These are phyloP conservation scores for Alnus glutinosa DNA, from an alignment of 306 rosid genomes.

Conservation along the genomic window DNA sequence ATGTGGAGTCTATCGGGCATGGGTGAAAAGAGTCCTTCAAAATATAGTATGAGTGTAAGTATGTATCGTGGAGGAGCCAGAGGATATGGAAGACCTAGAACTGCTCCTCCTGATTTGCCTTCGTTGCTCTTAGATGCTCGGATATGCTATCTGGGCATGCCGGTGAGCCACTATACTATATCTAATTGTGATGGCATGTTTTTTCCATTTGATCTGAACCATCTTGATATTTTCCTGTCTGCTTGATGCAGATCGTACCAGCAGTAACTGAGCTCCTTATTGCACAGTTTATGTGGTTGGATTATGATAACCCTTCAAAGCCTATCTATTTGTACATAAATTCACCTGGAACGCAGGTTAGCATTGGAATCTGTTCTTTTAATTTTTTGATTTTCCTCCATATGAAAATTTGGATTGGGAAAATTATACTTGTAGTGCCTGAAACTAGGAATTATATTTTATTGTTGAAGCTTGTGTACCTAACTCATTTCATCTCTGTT, in stretches of 20 bases:
- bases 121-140: slow-evolving; percentile 90
- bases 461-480: slow-evolving; percentile 1
- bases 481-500: slow-evolving; percentile 21
- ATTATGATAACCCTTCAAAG: slow-evolving; percentile 74
- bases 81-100: slow-evolving; percentile 70
- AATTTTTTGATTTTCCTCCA: slow-evolving; percentile 5
- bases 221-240: slow-evolving; percentile 25
- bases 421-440: not conserved
- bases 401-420: slow-evolving; percentile 17
- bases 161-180: slow-evolving; percentile 55
- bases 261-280: slow-evolving; percentile 92
- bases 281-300: slow-evolving; percentile 95
- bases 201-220: not conserved
- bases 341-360: slow-evolving; percentile 90
- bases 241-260: slow-evolving; percentile 77
- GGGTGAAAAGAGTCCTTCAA: slow-evolving; percentile 48
- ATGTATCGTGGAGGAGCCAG: slow-evolving; percentile 89
- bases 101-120: slow-evolving; percentile 95
- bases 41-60: slow-evolving; percentile 80
- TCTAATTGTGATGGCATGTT: slow-evolving; percentile 17
- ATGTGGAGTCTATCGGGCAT: slow-evolving; percentile 62
- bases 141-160: slow-evolving; percentile 87
- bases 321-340: slow-evolving; percentile 89
- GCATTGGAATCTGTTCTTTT: slow-evolving; percentile 19
- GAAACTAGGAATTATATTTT: not conserved